A percentile compares a stretch with the other conserved stretches of the same genome.
Conservation (phyloP, 2,329 filamentous ascomycete species). For the Xylaria sp. region DNA sequence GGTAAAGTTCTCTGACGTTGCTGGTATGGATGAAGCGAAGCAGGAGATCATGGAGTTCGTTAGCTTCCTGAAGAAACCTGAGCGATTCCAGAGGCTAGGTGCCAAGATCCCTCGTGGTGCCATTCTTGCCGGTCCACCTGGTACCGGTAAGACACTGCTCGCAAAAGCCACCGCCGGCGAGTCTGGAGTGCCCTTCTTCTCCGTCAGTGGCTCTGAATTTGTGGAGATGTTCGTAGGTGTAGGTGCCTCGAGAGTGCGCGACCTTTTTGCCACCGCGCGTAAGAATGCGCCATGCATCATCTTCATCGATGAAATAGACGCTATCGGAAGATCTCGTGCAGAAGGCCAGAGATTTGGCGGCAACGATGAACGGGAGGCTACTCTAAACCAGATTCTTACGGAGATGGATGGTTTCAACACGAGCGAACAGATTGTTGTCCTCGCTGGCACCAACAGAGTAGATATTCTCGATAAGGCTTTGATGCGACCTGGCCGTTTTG, state of each 20-base stretch:
- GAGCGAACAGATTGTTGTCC: slow-evolving; percentile 92
- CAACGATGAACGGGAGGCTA: slow-evolving; percentile 96
- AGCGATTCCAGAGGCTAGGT: slow-evolving; percentile 90
- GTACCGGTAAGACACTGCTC: slow-evolving; percentile 97
- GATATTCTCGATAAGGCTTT: slow-evolving; percentile 95
- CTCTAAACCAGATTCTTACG: slow-evolving; percentile 96
- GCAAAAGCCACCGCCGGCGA: slow-evolving; percentile 98
- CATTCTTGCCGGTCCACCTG: slow-evolving; percentile 95
- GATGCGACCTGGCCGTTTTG: slow-evolving; percentile 96
- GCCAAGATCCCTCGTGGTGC: slow-evolving; percentile 98
- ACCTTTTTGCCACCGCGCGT: slow-evolving; percentile 91
- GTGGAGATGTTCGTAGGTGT: slow-evolving; percentile 99
- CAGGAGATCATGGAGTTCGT: slow-evolving; percentile 99
- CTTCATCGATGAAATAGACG: slow-evolving; percentile 99
- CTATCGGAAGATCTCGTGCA: slow-evolving; percentile 89
- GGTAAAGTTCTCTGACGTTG: slow-evolving; percentile 96
- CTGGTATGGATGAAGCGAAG: slow-evolving; percentile 98
- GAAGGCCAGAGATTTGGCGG: slow-evolving; percentile 84
- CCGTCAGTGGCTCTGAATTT: slow-evolving; percentile 97
- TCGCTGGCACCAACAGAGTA: slow-evolving; percentile 95
- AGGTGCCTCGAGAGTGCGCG: slow-evolving; percentile 92
- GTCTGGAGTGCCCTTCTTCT: slow-evolving; percentile 97
- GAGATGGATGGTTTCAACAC: slow-evolving; percentile 99
- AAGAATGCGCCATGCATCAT: slow-evolving; percentile 99
- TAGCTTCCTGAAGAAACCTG: slow-evolving; percentile 93